A percentile compares a stretch with the other conserved stretches of the same genome.
These are phyloP conservation scores for Dryadomyces quercus-mongolicae DNA, from an alignment of 2,329 filamentous ascomycete genomes.

Conservation along the genomic window DNA sequence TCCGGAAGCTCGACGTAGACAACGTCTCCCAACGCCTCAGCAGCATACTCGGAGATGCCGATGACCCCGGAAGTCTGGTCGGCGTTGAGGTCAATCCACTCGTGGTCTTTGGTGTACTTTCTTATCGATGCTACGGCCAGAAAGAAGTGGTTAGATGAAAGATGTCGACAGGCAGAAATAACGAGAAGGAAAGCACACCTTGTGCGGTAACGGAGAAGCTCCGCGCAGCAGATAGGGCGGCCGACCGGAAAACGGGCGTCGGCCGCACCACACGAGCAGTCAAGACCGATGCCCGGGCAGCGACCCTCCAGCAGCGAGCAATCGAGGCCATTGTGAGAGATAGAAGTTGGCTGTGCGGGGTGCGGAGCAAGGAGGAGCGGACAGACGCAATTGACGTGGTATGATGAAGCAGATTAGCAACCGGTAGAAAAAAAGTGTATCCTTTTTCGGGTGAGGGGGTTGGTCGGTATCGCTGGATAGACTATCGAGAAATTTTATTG, in stretches of 20 bases:
- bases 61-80: slow-evolving; percentile 71
- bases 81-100: slow-evolving; percentile 85
- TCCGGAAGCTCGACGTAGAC: slow-evolving; percentile 93
- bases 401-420: neutral
- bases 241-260: slow-evolving; percentile 19
- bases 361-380: neutral
- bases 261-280: slow-evolving; percentile 23
- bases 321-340: slow-evolving; percentile 45
- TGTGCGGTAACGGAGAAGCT: slow-evolving; percentile 33
- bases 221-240: slow-evolving; percentile 27
- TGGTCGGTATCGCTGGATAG: neutral
- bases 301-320: slow-evolving; percentile 38
- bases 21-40: slow-evolving; percentile 85
- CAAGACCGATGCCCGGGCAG: slow-evolving; percentile 32
- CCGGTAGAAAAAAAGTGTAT: neutral
- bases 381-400: neutral
- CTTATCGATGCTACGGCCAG: slow-evolving; percentile 36
- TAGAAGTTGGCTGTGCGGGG: neutral
- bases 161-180: neutral
- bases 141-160: neutral
- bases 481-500: slow-evolving; percentile 2
- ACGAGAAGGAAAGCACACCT: slow-evolving; percentile 19
- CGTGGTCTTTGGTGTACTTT: slow-evolving; percentile 93
- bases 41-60: slow-evolving; percentile 86
- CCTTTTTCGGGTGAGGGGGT: neutral